phyloP scores from a whole-genome alignment of 768 basidiomycete species.

The Lentinus tigrinus region DNA sequence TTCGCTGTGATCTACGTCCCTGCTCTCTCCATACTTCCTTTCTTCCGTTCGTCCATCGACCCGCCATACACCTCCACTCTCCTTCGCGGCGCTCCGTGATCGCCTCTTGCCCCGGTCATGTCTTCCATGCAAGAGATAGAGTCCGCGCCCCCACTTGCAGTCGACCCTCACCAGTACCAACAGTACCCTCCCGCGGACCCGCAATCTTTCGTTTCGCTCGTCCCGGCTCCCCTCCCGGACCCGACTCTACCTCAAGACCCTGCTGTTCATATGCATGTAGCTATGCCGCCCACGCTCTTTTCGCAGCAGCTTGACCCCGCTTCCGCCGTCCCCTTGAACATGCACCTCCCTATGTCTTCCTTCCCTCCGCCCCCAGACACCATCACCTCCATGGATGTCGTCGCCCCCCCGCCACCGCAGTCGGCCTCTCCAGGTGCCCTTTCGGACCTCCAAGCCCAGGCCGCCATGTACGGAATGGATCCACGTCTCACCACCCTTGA shows the following conservation, averaged over 20 bases:
- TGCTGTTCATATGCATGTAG: constrained; percentile 19
- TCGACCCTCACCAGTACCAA: constrained; percentile 25
- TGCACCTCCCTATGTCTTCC: constrained; percentile 23
- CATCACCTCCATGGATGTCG: constrained; percentile 25
- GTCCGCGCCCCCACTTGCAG: constrained; percentile 13
- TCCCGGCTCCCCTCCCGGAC: constrained; percentile 21
- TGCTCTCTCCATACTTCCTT: constrained; percentile 5
- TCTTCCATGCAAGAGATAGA: constrained; percentile 24
- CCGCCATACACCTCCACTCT: constrained; percentile 6
- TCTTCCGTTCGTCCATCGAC: constrained; percentile 15
- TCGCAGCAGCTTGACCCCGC: constrained; percentile 22
- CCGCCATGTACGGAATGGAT: constrained; percentile 35
- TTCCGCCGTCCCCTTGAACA: constrained; percentile 17
- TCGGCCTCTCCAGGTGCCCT: constrained; percentile 38
- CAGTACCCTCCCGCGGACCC: constrained; percentile 21
- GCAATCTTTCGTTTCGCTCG: constrained; percentile 18
- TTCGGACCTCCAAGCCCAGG: constrained; percentile 39
- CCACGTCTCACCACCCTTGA: constrained; percentile 33
- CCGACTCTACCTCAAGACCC: constrained; percentile 18
- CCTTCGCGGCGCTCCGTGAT: constrained; percentile 13
- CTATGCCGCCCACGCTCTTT: constrained; percentile 24
- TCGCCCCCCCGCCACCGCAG: constrained; percentile 17
- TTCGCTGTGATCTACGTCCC: constrained; percentile 1
- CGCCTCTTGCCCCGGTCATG: constrained; percentile 14
- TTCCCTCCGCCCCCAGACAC: constrained; percentile 14